Base-by-base conservation (phyloP, 2,329 filamentous ascomycete genomes). In the Monilinia fructigena region DNA sequence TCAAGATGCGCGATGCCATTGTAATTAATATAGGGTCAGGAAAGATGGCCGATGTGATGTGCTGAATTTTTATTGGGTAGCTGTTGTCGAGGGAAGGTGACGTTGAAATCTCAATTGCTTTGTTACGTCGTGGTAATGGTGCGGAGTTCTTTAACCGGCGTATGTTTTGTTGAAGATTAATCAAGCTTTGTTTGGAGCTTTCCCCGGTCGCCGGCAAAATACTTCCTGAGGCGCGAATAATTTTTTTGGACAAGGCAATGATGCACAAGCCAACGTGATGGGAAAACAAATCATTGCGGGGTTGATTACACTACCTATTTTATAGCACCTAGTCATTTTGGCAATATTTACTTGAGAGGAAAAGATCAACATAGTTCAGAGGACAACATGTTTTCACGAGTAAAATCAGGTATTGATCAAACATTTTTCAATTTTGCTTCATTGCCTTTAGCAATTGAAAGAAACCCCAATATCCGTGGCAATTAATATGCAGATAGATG, bases 1-100 rank as follows among this genome's bases (percentile, higher is more conserved):
- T 72, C 66, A 82, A 73, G 65, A 80, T 66, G 68, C 78, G 78
- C 65, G 79, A 79, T 69, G 80, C 79, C 81, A 83, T 83, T 63
- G 31, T 35, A 35, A 58, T 71, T 55, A 40, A 4, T 50, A 11
- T 52, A 35, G 26, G 18, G 47, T 28, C 31, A 1, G 31, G 31
- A 20, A 20, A 47, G 4, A 16, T 12, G 16, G 18, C 45, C 18
- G 23, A 10, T 28, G 14, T 26, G n/a, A 16, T 28, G 4, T 58
- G 18, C 14, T 45, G 38, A 28, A 26, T 47, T 18, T 20, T 18
- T 20, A 47, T 47, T 12, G 45, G 18, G 45, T 40, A 5, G 16
- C 18, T 23, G 8, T 26, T 28, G 23, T 26, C 6, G 42, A 3
- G 23, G 11, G 18, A 18, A 11, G n/a, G 12, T 26, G 40, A n/a